A percentile compares a stretch with the other conserved stretches of the same genome.
phyloP scores from a whole-genome alignment of 495 filamentous ascomycete genomes.

The Durotheca rogersii region DNA sequence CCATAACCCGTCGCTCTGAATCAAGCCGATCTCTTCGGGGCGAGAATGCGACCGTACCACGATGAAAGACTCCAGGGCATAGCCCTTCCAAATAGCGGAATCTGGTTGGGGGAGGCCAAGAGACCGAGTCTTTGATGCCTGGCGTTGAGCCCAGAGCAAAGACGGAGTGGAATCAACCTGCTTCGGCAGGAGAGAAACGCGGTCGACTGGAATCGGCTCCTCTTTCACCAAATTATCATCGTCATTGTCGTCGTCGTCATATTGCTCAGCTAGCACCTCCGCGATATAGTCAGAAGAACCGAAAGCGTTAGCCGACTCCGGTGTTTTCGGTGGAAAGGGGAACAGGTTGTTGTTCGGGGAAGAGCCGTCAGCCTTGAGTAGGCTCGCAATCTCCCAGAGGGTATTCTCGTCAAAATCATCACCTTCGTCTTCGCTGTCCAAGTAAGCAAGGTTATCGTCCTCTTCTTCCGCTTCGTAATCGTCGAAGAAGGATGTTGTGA shows the following conservation, averaged over 20 bases:
- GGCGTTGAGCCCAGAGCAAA: constrained; percentile 23
- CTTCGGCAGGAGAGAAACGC: background rate
- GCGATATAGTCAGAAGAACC: constrained; percentile 30
- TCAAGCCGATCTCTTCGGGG: constrained; percentile 9
- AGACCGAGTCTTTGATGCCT: background rate
- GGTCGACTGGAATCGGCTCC: constrained; percentile 23
- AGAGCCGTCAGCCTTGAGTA: constrained; percentile 48
- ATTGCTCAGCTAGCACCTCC: constrained; percentile 39
- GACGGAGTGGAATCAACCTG: background rate
- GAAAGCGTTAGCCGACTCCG: constrained; percentile 6
- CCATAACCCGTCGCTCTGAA: constrained; percentile 37
- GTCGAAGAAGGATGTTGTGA: constrained; percentile 50
- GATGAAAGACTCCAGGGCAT: constrained; percentile 14
- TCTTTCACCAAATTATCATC: too few species aligned
- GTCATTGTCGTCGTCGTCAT: constrained; percentile 26
- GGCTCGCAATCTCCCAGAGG: constrained; percentile 58
- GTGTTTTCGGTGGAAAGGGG: constrained; percentile 24
- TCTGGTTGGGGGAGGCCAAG: constrained; percentile 34
- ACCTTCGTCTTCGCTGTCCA: constrained; percentile 37
- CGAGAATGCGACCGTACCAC: constrained; percentile 14
- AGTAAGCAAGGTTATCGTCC: constrained; percentile 39
- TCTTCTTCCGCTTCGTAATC: constrained; percentile 48
- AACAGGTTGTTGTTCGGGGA: constrained; percentile 50
- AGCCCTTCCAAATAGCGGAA: constrained; percentile 26
- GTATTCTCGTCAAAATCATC: constrained; percentile 58